These are phyloP conservation scores for Gracilaria gracilis DNA, from an alignment of 23 red algal species.

Conservation along the genomic window DNA sequence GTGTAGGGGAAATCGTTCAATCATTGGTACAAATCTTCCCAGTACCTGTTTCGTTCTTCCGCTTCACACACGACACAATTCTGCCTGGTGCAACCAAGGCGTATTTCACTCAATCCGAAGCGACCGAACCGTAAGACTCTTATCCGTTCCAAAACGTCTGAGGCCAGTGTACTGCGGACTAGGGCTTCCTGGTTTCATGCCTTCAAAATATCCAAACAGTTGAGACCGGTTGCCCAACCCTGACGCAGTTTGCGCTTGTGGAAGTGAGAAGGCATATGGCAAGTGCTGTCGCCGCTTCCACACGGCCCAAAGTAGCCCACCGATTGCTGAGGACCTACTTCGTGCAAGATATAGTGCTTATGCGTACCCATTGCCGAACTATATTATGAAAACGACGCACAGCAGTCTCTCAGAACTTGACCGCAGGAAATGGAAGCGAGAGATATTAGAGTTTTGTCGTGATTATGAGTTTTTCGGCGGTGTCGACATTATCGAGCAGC, in stretches of 20 bases:
- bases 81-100: neutral
- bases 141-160: neutral
- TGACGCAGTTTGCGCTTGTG: conserved; percentile 70
- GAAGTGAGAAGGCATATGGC: conserved; percentile 76
- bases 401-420: conserved; percentile 70
- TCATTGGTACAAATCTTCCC: neutral
- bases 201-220: conserved; percentile 12
- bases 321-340: conserved; percentile 77
- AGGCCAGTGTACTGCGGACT: neutral
- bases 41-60: neutral
- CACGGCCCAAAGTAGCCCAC: conserved; percentile 61
- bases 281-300: conserved; percentile 92
- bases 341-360: conserved; percentile 90
- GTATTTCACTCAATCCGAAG: conserved; percentile 8
- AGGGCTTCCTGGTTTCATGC: conserved; percentile 23
- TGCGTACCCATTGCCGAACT: conserved; percentile 82
- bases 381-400: conserved; percentile 96
- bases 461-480: conserved; percentile 82
- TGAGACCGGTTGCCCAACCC: conserved; percentile 51
- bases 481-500: conserved; percentile 87
- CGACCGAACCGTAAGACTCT: neutral
- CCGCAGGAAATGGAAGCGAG: conserved; percentile 80
- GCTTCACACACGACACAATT: neutral
- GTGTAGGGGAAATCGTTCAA: neutral
- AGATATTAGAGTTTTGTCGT: conserved; percentile 96